Percentiles rank a stretch among this genome's conserved stretches.
Conservation (phyloP, 345 rosid genomes). For the Trapa incisa region DNA sequence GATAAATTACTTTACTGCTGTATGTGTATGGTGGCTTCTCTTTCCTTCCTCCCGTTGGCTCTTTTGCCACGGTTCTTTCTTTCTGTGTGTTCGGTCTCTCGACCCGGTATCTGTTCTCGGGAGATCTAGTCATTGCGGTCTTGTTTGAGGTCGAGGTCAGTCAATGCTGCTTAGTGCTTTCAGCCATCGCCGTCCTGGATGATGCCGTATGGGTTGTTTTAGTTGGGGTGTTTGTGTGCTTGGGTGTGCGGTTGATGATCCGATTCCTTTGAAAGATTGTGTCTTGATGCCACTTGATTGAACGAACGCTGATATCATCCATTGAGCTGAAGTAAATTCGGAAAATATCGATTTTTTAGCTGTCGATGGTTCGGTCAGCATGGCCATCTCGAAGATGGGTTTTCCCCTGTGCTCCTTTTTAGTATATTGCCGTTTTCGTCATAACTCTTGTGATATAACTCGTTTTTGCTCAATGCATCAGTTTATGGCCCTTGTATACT, state of each 20-base stretch:
- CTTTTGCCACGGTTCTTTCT: not conserved
- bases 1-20: no score
- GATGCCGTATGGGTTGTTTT: no score
- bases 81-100: not conserved
- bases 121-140: conserved; percentile 1
- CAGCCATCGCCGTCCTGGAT: not conserved
- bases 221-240: not conserved
- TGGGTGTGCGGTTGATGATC: not conserved
- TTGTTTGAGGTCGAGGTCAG: not conserved
- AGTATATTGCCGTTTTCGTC: not conserved
- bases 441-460: not conserved
- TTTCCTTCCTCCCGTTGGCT: no score
- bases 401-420: not conserved
- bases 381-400: not conserved
- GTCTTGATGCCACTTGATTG: not conserved
- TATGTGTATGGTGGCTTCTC: no score
- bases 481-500: not conserved
- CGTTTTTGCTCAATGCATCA: not conserved
- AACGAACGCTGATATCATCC: not conserved
- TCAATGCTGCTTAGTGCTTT: conserved; percentile 9
- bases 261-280: not conserved
- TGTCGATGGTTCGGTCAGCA: not conserved
- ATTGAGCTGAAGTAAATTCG: not conserved
- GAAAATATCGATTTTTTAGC: not conserved
- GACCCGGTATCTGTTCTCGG: not conserved